These are phyloP conservation scores for Cutaneotrichosporon curvatum DNA, from an alignment of 1,284 basidiomycete genomes.

Conservation along the genomic window DNA sequence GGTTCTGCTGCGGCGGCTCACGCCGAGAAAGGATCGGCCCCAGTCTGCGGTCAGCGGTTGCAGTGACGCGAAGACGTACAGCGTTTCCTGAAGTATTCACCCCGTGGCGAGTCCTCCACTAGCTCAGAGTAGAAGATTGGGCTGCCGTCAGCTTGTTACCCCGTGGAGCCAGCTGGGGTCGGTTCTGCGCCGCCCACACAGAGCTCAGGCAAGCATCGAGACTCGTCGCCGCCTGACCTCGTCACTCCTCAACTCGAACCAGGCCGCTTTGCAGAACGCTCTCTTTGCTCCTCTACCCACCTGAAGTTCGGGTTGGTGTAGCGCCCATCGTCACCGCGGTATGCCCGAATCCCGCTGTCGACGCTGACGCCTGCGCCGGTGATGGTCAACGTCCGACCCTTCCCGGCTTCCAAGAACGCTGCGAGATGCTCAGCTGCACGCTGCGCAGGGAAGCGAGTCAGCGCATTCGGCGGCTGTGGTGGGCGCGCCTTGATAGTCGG, in stretches of 20 bases:
- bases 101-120: constrained; percentile 60
- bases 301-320: constrained; percentile 89
- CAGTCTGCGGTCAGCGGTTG: constrained; percentile 39
- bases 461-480: constrained; percentile 41
- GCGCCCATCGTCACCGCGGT: constrained; percentile 70
- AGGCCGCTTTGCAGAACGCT: neutral
- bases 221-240: too few relatives aligned
- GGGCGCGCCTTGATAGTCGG: constrained; percentile 64
- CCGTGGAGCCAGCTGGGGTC: too few relatives aligned
- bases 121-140: constrained; percentile 67
- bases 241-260: too few relatives aligned
- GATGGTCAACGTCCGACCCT: constrained; percentile 57
- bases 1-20: constrained; percentile 15
- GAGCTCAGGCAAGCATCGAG: neutral
- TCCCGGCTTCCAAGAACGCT: constrained; percentile 60
- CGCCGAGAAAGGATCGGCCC: constrained; percentile 65
- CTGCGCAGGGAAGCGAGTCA: constrained; percentile 47
- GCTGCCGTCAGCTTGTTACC: constrained; percentile 13
- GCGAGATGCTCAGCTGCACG: constrained; percentile 61
- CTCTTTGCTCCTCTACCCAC: too few relatives aligned
- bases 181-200: neutral
- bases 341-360: constrained; percentile 83
- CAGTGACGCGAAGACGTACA: constrained; percentile 20
- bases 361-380: constrained; percentile 90
- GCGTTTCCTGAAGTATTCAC: constrained; percentile 56